phyloP scores from a whole-genome alignment of 2,329 filamentous ascomycete species.

The Alternaria ventricosa region DNA sequence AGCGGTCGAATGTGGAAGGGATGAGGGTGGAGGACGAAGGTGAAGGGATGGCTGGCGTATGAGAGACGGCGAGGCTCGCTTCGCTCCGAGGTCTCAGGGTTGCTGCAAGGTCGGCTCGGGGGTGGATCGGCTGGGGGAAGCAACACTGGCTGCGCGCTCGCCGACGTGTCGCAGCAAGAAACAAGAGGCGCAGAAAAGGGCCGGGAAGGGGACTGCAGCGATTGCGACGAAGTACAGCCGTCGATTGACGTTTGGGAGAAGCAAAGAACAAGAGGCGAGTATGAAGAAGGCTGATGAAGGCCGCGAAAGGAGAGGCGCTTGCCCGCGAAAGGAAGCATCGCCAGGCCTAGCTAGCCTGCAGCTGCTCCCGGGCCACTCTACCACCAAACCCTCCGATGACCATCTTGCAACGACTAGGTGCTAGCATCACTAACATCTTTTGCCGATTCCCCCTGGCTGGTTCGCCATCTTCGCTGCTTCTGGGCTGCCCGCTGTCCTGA shows the following conservation, averaged over 20 bases:
- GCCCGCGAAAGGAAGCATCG: constrained; percentile 25
- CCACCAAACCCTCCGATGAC: constrained; percentile 23
- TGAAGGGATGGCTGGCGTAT: constrained; percentile 39
- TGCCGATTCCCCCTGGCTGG: constrained; percentile 1
- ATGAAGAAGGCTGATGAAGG: constrained; percentile 22
- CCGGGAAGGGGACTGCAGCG: constrained; percentile 35
- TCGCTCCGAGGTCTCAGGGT: constrained; percentile 34
- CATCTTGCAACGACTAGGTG: constrained; percentile 2
- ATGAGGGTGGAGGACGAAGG: constrained; percentile 10
- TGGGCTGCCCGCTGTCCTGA: background rate
- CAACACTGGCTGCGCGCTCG: constrained; percentile 16
- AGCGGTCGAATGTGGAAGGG: constrained; percentile 8
- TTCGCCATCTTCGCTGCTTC: background rate
- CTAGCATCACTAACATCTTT: background rate
- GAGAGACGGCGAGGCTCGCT: constrained; percentile 39
- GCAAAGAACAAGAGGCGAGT: constrained; percentile 16
- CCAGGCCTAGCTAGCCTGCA: constrained; percentile 18
- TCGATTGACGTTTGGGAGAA: constrained; percentile 16
- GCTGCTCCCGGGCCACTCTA: constrained; percentile 16
- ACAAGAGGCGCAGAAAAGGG: constrained; percentile 24
- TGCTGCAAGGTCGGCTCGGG: constrained; percentile 37
- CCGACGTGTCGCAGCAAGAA: constrained; percentile 33
- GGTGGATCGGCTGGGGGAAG: constrained; percentile 28
- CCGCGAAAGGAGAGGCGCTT: constrained; percentile 32
- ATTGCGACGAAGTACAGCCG: constrained; percentile 18